phyloP scores from a whole-genome alignment of 1,284 basidiomycete genomes.

The Malassezia brasiliensis region DNA sequence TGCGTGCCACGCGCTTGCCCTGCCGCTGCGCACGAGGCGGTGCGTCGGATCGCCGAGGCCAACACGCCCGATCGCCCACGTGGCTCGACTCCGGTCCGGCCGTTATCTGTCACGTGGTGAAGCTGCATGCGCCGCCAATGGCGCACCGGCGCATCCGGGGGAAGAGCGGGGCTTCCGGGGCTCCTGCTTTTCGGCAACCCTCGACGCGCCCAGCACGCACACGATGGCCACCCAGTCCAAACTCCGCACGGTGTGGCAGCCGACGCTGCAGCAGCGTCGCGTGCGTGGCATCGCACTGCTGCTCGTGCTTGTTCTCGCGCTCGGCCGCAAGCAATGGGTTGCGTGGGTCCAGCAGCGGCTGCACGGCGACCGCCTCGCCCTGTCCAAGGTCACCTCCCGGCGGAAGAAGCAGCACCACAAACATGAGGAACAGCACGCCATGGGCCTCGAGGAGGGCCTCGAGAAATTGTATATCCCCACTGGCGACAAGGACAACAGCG shows the following conservation, averaged over 20 bases:
- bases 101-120: neutral
- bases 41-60: conserved; percentile 5
- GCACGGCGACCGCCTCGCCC: neutral
- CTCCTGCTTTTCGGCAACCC: too few species aligned
- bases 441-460: conserved; percentile 25
- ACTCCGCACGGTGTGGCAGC: neutral
- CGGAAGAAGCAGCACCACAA: conserved; percentile 2
- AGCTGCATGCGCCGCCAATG: neutral
- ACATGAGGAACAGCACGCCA: neutral
- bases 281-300: conserved; percentile 1
- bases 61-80: conserved; percentile 8
- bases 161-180: too few species aligned
- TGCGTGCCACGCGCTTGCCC: too few species aligned
- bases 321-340: conserved; percentile 8
- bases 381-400: neutral
- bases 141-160: neutral
- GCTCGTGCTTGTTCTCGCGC: conserved; percentile 6
- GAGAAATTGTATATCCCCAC: conserved; percentile 38
- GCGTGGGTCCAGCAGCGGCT: neutral
- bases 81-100: neutral
- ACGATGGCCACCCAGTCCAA: conserved; percentile 15
- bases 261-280: neutral
- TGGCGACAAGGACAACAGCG: conserved; percentile 23
- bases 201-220: neutral
- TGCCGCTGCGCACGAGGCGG: neutral